Conservation (phyloP, 306 rosid genomes). For the Quercus mongolica region DNA sequence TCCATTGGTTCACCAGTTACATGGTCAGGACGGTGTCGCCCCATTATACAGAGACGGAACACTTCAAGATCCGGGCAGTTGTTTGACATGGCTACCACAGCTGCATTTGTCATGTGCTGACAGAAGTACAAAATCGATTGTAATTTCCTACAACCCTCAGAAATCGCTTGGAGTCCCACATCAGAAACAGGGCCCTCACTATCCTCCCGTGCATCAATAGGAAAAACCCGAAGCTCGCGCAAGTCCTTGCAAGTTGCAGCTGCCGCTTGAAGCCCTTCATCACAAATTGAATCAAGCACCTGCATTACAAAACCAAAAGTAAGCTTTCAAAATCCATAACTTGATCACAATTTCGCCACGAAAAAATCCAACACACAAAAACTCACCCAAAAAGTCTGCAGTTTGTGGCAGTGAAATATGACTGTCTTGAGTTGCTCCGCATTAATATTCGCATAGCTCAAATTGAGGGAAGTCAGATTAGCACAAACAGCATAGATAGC, state of each 20-base stretch:
- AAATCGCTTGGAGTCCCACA: conserved; percentile 74
- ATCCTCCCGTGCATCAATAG: conserved; percentile 49
- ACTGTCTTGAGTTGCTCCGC: conserved; percentile 59
- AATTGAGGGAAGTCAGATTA: conserved; percentile 66
- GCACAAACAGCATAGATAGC: conserved; percentile 60
- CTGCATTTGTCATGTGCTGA: conserved; percentile 83
- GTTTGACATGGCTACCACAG: conserved; percentile 81
- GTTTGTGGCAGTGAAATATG: conserved; percentile 62
- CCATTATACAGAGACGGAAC: conserved; percentile 84
- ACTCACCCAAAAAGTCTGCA: conserved; percentile 71
- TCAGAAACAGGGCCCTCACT: conserved; percentile 78
- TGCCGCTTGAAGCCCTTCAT: conserved; percentile 85
- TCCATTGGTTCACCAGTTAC: conserved; percentile 74
- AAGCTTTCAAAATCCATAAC: conserved; percentile 14
- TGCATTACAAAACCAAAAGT: conserved; percentile 27
- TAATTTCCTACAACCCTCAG: conserved; percentile 80
- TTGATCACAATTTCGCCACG: background rate
- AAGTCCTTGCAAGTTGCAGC: conserved; percentile 77
- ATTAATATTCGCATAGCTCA: conserved; percentile 64
- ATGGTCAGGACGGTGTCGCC: conserved; percentile 58
- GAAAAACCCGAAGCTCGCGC: conserved; percentile 81
- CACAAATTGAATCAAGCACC: conserved; percentile 78
- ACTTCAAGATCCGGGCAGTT: conserved; percentile 82
- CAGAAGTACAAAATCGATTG: conserved; percentile 73
- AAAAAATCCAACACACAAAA: background rate